Evolutionary conservation across 176 grass and related monocot genomes (phyloP).

Genomic region (Saccharum spontaneum): DNA sequence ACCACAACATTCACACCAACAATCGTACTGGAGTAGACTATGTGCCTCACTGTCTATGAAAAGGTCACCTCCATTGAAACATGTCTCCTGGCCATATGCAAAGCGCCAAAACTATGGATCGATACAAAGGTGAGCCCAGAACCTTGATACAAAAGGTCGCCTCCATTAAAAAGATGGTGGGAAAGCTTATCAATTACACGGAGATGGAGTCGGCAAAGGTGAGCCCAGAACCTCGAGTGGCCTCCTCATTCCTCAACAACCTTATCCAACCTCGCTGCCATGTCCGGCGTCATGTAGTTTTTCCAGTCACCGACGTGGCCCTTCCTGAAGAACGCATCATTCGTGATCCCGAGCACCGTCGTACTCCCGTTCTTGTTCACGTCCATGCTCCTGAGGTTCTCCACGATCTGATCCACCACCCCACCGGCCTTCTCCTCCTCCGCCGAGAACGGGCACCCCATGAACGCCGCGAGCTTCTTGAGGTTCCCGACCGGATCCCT

Average conservation of each 20-base stretch:
- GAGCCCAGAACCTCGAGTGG: not conserved
- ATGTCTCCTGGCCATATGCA: no score
- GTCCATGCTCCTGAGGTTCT: not conserved
- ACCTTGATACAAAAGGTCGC: no score
- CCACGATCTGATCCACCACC: not conserved
- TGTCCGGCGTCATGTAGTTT: not conserved
- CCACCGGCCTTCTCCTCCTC: not conserved
- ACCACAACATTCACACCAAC: no score
- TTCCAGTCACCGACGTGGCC: not conserved
- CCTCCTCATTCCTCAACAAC: not conserved
- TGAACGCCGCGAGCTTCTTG: not conserved
- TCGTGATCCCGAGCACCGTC: not conserved
- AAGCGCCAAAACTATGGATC: no score
- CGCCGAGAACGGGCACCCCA: not conserved
- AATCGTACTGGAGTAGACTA: no score
- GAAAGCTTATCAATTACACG: no score
- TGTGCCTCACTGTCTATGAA: no score
- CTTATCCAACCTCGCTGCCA: not conserved
- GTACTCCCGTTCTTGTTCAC: not conserved
- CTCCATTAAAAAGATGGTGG: no score
- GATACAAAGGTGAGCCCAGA: no score
- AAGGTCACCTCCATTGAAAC: no score
- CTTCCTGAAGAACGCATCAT: not conserved
- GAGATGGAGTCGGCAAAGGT: no score
- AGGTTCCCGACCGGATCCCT: not conserved